phyloP scores from a whole-genome alignment of 805 yeast species.

The Candida corydali region DNA sequence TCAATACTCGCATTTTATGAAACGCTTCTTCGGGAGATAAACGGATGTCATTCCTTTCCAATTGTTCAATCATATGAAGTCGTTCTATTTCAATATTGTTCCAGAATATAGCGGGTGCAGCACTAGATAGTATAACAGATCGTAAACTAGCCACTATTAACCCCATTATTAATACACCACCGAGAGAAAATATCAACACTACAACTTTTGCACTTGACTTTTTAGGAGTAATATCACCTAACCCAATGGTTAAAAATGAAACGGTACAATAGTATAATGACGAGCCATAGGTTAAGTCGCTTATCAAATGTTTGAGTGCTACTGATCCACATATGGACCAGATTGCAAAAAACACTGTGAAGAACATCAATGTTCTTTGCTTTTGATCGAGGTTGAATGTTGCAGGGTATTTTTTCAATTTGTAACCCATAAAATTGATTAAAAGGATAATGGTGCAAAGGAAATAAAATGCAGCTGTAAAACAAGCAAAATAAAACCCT shows the following conservation, averaged over 20 bases:
- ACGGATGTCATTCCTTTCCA: conserved; percentile 11
- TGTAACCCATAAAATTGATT: conserved; percentile 61
- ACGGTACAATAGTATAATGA: conserved; percentile 71
- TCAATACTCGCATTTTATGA: conserved; percentile 50
- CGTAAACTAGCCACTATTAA: conserved; percentile 68
- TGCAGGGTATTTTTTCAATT: conserved; percentile 59
- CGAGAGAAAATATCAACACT: conserved; percentile 57
- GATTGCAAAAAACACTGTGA: conserved; percentile 56
- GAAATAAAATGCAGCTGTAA: conserved; percentile 61
- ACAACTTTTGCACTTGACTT: conserved; percentile 53
- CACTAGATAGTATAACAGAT: conserved; percentile 55
- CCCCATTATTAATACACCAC: conserved; percentile 73
- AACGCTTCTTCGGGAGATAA: conserved; percentile 49
- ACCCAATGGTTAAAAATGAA: conserved; percentile 73
- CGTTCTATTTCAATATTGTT: conserved; percentile 57
- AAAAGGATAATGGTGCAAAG: conserved; percentile 49
- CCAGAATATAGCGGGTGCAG: conserved; percentile 63
- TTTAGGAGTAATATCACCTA: conserved; percentile 67
- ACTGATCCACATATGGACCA: conserved; percentile 73
- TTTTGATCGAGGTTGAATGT: conserved; percentile 60
- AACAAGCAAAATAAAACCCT: conserved; percentile 77
- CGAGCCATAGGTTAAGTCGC: conserved; percentile 48
- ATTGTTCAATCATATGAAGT: conserved; percentile 17
- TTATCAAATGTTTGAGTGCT: conserved; percentile 36
- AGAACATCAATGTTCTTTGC: conserved; percentile 72